Conservation (phyloP, 306 rosid genomes). For the Albizia julibrissin region DNA sequence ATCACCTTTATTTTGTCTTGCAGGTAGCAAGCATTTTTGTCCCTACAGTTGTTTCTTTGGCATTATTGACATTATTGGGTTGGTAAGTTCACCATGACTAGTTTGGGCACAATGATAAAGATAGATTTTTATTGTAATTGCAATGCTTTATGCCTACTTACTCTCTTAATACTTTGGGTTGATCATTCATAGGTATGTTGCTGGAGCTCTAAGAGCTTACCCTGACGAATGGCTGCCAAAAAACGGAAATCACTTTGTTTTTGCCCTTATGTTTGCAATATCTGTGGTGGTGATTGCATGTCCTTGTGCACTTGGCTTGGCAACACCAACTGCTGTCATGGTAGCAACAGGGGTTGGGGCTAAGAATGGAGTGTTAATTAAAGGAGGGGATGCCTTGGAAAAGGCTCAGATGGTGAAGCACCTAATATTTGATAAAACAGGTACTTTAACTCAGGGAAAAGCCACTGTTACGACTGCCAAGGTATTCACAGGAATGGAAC, state of each 20-base stretch:
- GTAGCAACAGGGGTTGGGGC: conserved; percentile 87
- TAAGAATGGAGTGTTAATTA: conserved; percentile 70
- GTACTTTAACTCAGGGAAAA: conserved; percentile 78
- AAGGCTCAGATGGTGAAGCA: conserved; percentile 68
- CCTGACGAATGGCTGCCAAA: conserved; percentile 62
- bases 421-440: conserved; percentile 76
- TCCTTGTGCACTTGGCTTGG: conserved; percentile 82
- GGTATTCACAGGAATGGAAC: conserved; percentile 61
- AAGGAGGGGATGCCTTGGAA: conserved; percentile 82
- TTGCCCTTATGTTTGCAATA: conserved; percentile 78
- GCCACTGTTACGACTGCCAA: conserved; percentile 66
- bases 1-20: conserved; percentile 19
- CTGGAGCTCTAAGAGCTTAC: conserved; percentile 62
- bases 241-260: conserved; percentile 73
- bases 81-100: conserved; percentile 50
- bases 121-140: not conserved
- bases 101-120: not conserved
- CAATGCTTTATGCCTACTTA: not conserved
- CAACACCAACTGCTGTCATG: conserved; percentile 86
- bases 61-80: conserved; percentile 59
- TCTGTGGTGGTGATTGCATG: conserved; percentile 80
- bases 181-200: conserved; percentile 49
- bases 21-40: conserved; percentile 79
- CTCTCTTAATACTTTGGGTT: not conserved
- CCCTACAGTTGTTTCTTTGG: conserved; percentile 62